Conservation (phyloP, 495 filamentous ascomycete genomes). For the Aspergillus saccharolyticus region DNA sequence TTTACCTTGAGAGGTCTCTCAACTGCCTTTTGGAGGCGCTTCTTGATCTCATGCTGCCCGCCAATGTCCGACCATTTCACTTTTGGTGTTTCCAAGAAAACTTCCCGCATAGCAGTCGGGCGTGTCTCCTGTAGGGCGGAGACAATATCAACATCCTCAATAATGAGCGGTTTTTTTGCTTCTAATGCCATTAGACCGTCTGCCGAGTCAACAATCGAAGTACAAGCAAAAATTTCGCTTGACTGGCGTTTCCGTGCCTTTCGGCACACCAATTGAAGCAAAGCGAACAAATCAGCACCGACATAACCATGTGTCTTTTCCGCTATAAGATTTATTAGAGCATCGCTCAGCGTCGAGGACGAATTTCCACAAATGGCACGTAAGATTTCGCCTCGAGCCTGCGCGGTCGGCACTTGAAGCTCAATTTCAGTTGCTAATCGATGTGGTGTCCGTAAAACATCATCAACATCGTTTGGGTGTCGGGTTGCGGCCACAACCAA, state of each 20-base stretch:
- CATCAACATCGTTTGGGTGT: constrained; percentile 69
- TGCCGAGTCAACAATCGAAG: not conserved
- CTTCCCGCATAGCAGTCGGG: constrained; percentile 85
- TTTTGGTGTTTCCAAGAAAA: constrained; percentile 82
- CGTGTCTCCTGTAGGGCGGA: constrained; percentile 53
- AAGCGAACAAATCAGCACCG: constrained; percentile 54
- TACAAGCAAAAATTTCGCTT: not conserved
- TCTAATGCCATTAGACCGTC: constrained; percentile 9
- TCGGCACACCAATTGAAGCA: constrained; percentile 44
- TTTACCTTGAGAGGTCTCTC: constrained; percentile 62
- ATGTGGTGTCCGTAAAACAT: constrained; percentile 59
- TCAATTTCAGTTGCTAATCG: constrained; percentile 70
- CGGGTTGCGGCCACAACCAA: constrained; percentile 71
- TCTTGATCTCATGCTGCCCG: constrained; percentile 77
- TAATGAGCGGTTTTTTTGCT: constrained; percentile 20
- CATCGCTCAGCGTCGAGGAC: constrained; percentile 26
- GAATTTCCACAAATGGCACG: constrained; percentile 35
- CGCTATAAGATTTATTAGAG: constrained; percentile 43
- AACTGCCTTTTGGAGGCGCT: constrained; percentile 57
- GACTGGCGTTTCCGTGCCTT: constrained; percentile 35
- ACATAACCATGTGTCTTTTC: constrained; percentile 65
- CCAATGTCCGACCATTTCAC: constrained; percentile 88
- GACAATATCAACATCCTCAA: constrained; percentile 48
- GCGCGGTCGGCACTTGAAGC: constrained; percentile 70
- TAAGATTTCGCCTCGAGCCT: constrained; percentile 72